Evolutionary conservation across 2,329 filamentous ascomycete species (phyloP).

Genomic region (Paramyrothecium sp.): DNA sequence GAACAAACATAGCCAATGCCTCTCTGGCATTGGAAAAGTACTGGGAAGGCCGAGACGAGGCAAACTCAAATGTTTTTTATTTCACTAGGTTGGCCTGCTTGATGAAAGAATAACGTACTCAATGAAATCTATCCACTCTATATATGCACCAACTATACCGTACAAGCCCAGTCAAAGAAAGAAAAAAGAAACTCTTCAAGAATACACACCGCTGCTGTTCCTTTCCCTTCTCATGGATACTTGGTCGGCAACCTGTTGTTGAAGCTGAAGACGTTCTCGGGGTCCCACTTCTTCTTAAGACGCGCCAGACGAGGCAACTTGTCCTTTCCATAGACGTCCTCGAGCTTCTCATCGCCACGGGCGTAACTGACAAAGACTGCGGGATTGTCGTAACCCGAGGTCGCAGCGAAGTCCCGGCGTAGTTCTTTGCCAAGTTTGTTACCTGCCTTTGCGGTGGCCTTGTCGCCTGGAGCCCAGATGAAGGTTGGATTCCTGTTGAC

Average conservation of each 20-base stretch:
- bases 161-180: too few relatives aligned
- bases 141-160: too few relatives aligned
- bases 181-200: too few relatives aligned
- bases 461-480: background rate
- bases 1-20: too few relatives aligned
- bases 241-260: background rate
- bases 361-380: background rate
- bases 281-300: background rate
- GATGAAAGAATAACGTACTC: too few relatives aligned
- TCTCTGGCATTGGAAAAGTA: too few relatives aligned
- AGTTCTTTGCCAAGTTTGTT: background rate
- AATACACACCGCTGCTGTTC: too few relatives aligned
- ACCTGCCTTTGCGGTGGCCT: background rate
- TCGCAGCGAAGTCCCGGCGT: background rate
- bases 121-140: too few relatives aligned
- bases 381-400: background rate
- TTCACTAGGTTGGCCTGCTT: too few relatives aligned
- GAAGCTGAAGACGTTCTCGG: slow-evolving; percentile 1
- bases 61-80: too few relatives aligned
- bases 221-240: background rate
- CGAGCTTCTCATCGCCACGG: background rate
- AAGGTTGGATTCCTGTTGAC: too few relatives aligned
- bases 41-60: too few relatives aligned
- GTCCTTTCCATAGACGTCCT: background rate
- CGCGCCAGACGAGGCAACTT: background rate